Evolutionary conservation across 139 green algal genomes (phyloP), one percentile per base, ranked within the genome.

Genomic region (Edaphochlamys debaryana): DNA sequence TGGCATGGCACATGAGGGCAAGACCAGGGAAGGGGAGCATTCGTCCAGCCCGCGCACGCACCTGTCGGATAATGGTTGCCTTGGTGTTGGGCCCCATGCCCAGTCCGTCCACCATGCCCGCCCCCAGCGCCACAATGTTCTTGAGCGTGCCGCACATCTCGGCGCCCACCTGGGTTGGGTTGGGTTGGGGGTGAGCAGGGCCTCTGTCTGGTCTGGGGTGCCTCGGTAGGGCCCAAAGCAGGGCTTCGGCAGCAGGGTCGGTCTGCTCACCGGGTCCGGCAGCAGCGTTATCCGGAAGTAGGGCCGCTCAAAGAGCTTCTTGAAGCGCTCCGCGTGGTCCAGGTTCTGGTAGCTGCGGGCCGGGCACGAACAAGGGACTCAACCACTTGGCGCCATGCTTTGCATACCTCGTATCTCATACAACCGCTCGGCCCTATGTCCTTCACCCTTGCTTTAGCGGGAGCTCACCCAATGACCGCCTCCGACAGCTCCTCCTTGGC

Each of bases 71-170:
- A 70, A 97, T 89, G 32, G 93, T 79, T 0, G 93, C 92, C 71
- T 94, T 93, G 69, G 89, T 90, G 88, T 96, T 96, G 41, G 87
- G 68, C 0, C 93, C 94, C 69, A 87, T 45, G 5, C 86, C 94
- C 68, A 96, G 80, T 5, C 94, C 94, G 69, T 96, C 93, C 36
- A 94, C 86, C 36, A 97, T 91, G 71, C 94, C 94, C 0, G 90
- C 93, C 0, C 81, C 93, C 50, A 97, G 72, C 1, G 94, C 94
- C 60, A 97, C 93, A 3, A 97, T 90, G 86, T 97, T 97, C 77
- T 96, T 96, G n/a, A 96, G 89, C 3, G 93, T 96, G 56, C 94
- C 94, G 76, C 86, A 89, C 90, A 95, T 95, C 87, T 95, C 92
- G 4, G 89, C 88, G 2, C 92, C 92, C 9, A 83, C 72, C 85